These are phyloP conservation scores for Quercus phellos DNA, from an alignment of 331 rosid species.

Conservation along the genomic window DNA sequence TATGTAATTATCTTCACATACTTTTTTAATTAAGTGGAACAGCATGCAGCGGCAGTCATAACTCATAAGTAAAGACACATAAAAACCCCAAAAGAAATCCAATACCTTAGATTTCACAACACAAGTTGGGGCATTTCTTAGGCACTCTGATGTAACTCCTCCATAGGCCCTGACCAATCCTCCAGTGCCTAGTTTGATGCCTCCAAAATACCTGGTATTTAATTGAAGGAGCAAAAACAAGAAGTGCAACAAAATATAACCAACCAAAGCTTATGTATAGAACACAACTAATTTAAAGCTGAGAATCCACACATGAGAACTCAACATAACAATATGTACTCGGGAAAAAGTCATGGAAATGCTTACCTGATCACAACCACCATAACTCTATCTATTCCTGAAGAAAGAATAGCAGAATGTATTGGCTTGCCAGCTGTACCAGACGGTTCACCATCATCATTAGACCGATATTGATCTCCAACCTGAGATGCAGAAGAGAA, in stretches of 20 bases:
- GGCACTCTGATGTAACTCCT: slow-evolving; percentile 89
- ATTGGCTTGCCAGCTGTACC: slow-evolving; percentile 96
- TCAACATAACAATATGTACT: neutral
- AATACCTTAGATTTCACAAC: slow-evolving; percentile 78
- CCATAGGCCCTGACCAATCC: slow-evolving; percentile 94
- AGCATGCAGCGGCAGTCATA: neutral
- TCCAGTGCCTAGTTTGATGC: slow-evolving; percentile 88
- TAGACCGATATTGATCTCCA: slow-evolving; percentile 87
- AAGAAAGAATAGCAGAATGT: slow-evolving; percentile 71
- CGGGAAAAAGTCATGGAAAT: neutral
- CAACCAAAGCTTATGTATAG: neutral
- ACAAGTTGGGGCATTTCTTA: slow-evolving; percentile 74
- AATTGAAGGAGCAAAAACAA: neutral
- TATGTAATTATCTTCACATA: neutral
- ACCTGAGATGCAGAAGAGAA: slow-evolving; percentile 39
- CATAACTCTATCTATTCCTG: slow-evolving; percentile 92
- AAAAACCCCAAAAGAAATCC: slow-evolving; percentile 10
- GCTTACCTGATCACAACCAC: slow-evolving; percentile 86
- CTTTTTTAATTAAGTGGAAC: slow-evolving; percentile 1
- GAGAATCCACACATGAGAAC: neutral
- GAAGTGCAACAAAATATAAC: neutral
- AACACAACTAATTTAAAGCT: neutral
- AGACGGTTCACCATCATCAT: slow-evolving; percentile 92
- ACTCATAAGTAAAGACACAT: slow-evolving; percentile 2
- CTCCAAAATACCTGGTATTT: slow-evolving; percentile 69